Base-by-base conservation (phyloP, 1,284 basidiomycete genomes). In the Puccinia hordei region DNA sequence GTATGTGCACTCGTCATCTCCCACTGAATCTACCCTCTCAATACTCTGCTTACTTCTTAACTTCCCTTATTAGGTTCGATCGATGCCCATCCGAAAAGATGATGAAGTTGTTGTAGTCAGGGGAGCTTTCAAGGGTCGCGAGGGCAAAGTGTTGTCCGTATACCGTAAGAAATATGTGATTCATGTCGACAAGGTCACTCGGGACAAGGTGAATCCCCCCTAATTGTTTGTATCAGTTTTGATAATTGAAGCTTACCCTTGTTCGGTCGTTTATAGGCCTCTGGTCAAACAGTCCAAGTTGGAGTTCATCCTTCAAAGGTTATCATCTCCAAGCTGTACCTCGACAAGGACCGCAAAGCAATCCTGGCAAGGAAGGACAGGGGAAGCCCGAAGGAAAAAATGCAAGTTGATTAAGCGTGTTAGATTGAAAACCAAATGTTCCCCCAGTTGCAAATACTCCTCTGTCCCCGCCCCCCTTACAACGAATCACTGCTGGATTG, bases 151-250 rank as follows among this genome's bases (percentile, higher is more conserved):
- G 5, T 27, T 84, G 76, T 85, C 86, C 83, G 95, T 98, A 82
- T 98, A 98, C 91, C 93, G 96, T 87, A 98, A 98, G 92, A 98
- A 98, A 88, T 98, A 94, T 93, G 94, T 98, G 81, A 93, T 99
- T 87, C 92, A 98, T 89, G 93, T 99, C 86, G 97, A 99, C 88
- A 93, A 95, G 87, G 95, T 99, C 82, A 92, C 93, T 86, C 91
- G 95, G 83, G 97, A 99, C 89, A 99, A 99, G 89, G 93, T 93
- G 84, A 59, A 65, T 51, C 51, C 24, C 30, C 33, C 35, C 49
- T n/a, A 17, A 66, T 22, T 24, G 10, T 15, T 24, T 44, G 8
- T 6, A 13, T 12, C 30, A 4, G 22, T 65, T n/a, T n/a, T 1
- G 63, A n/a, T 41, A 3, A 51, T 30, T 51, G 27, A n/a, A 41